Conservation (phyloP, 2,329 filamentous ascomycete genomes). For the Claviceps digitariae region DNA sequence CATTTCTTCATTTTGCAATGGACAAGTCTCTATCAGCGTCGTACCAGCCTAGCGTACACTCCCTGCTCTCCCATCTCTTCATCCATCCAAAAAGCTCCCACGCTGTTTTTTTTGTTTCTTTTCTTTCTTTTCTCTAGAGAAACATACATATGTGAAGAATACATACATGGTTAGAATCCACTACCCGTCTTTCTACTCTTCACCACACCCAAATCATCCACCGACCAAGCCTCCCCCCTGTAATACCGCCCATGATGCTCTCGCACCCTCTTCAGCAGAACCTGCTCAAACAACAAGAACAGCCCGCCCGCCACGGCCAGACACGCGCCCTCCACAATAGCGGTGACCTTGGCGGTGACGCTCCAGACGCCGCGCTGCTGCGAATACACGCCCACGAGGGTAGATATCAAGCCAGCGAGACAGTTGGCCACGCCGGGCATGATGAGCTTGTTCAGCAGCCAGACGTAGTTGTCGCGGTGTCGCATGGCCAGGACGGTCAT, state of each 20-base stretch:
- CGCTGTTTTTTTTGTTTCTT: no score
- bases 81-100: no score
- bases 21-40: no score
- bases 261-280: conserved; percentile 19
- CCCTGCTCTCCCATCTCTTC: no score
- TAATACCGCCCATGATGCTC: conserved; percentile 15
- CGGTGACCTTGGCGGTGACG: conserved; percentile 24
- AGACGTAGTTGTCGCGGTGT: conserved; percentile 37
- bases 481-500: conserved; percentile 29
- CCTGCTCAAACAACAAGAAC: conserved; percentile 19
- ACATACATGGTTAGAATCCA: neutral
- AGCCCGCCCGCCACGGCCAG: conserved; percentile 14
- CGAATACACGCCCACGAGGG: conserved; percentile 35
- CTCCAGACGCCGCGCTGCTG: conserved; percentile 30
- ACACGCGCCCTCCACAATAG: conserved; percentile 22
- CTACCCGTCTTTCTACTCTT: neutral
- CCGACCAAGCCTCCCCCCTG: conserved; percentile 6
- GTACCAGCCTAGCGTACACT: no score
- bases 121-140: neutral
- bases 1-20: no score
- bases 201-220: neutral
- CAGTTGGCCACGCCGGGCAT: conserved; percentile 31
- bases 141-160: no score
- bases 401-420: conserved; percentile 34
- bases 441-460: conserved; percentile 39